Conservation (phyloP, 345 rosid species). For the Eutrema japonicum region DNA sequence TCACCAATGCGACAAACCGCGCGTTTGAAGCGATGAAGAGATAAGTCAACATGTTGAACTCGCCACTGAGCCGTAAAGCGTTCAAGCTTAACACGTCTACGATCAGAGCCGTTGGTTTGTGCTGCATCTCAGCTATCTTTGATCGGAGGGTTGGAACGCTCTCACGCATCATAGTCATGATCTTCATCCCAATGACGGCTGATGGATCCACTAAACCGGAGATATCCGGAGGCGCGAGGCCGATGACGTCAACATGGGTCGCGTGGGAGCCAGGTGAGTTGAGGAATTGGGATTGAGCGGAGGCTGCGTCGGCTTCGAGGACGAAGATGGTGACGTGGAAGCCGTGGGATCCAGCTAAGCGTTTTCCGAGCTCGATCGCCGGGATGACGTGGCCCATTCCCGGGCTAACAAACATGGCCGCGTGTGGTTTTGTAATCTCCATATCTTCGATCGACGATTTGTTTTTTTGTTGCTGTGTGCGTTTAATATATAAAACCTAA, state of each 20-base stretch:
- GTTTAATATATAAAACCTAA: not conserved
- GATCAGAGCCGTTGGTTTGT: conserved; percentile 47
- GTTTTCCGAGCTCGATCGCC: conserved; percentile 27
- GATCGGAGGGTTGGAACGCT: conserved; percentile 45
- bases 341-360: conserved; percentile 14
- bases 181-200: conserved; percentile 12
- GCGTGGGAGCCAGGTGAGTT: conserved; percentile 5
- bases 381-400: conserved; percentile 39
- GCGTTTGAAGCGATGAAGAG: conserved; percentile 51
- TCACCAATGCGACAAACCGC: conserved; percentile 31
- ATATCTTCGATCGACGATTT: not conserved
- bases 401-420: conserved; percentile 26
- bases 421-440: conserved; percentile 14
- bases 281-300: conserved; percentile 25
- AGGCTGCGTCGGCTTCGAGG: conserved; percentile 31
- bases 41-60: conserved; percentile 51
- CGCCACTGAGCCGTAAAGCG: conserved; percentile 46
- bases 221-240: conserved; percentile 48
- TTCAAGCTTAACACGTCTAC: conserved; percentile 50
- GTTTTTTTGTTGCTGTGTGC: not conserved
- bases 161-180: conserved; percentile 44
- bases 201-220: conserved; percentile 36
- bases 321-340: conserved; percentile 28
- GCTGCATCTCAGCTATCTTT: conserved; percentile 42
- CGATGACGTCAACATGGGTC: conserved; percentile 35